Conservation (phyloP, 352 stramenopile species). For the Pythium brassicae region DNA sequence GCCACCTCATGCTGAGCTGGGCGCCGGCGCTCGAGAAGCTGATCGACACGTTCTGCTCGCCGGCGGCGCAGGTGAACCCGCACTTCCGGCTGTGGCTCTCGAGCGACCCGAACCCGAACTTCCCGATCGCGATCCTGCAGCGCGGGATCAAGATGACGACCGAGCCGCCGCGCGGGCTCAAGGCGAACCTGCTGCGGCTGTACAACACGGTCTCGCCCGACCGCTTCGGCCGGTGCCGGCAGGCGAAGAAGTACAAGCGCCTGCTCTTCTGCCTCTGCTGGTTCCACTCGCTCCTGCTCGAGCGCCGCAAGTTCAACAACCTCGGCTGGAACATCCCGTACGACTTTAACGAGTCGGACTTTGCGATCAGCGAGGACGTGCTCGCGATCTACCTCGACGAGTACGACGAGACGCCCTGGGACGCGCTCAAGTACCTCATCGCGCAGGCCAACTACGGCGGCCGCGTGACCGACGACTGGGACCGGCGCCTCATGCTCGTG, state of each 20-base stretch:
- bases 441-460: slow-evolving; percentile 96
- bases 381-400: slow-evolving; percentile 93
- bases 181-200: slow-evolving; percentile 90
- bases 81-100: slow-evolving; percentile 94
- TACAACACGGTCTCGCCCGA: slow-evolving; percentile 93
- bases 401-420: slow-evolving; percentile 91
- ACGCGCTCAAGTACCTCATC: slow-evolving; percentile 95
- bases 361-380: slow-evolving; percentile 95
- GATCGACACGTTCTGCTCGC: slow-evolving; percentile 84
- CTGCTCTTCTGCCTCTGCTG: slow-evolving; percentile 94
- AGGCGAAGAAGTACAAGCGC: slow-evolving; percentile 89
- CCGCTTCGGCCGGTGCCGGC: slow-evolving; percentile 78
- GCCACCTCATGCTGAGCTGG: slow-evolving; percentile 95
- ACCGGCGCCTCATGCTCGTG: slow-evolving; percentile 93
- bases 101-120: slow-evolving; percentile 91
- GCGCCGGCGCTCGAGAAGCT: slow-evolving; percentile 93
- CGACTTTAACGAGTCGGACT: slow-evolving; percentile 97
- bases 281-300: slow-evolving; percentile 95
- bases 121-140: slow-evolving; percentile 95
- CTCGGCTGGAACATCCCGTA: slow-evolving; percentile 98
- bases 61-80: slow-evolving; percentile 59
- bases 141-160: slow-evolving; percentile 96
- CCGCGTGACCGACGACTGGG: slow-evolving; percentile 95
- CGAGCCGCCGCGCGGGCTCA: slow-evolving; percentile 90
- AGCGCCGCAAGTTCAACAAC: slow-evolving; percentile 96